phyloP scores from a whole-genome alignment of 768 basidiomycete species.

The Phaffia australis region DNA sequence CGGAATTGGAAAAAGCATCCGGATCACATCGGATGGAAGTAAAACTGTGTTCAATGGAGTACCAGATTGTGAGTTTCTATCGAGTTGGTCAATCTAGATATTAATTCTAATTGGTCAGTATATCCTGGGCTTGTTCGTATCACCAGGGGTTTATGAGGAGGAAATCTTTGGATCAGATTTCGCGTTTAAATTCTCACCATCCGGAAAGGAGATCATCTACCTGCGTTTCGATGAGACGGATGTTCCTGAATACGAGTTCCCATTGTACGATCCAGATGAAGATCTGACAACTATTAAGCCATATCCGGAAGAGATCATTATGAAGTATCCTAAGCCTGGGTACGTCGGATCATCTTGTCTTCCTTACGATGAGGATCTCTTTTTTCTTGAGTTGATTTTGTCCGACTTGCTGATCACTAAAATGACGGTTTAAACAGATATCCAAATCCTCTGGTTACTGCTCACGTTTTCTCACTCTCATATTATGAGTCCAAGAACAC shows the following conservation, averaged over 20 bases:
- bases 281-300: conserved; percentile 61
- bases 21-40: conserved; percentile 70
- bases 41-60: conserved; percentile 83
- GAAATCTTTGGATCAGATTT: conserved; percentile 65
- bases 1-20: conserved; percentile 45
- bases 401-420: too few species aligned
- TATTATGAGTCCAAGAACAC: conserved; percentile 40
- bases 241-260: conserved; percentile 70
- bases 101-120: not conserved
- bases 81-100: too few species aligned
- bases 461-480: conserved; percentile 69
- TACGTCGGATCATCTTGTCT: conserved; percentile 8
- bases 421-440: not conserved
- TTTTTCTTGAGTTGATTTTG: too few species aligned
- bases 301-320: conserved; percentile 44
- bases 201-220: conserved; percentile 61
- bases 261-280: conserved; percentile 78
- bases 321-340: conserved; percentile 42
- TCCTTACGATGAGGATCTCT: too few species aligned
- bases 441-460: conserved; percentile 68
- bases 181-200: conserved; percentile 87
- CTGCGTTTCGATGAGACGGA: conserved; percentile 75
- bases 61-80: conserved; percentile 54
- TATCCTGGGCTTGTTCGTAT: not conserved
- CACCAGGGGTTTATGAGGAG: conserved; percentile 41